These are phyloP conservation scores for Epithemia pelagica DNA, from an alignment of 108 stramenopile genomes.

Conservation along the genomic window DNA sequence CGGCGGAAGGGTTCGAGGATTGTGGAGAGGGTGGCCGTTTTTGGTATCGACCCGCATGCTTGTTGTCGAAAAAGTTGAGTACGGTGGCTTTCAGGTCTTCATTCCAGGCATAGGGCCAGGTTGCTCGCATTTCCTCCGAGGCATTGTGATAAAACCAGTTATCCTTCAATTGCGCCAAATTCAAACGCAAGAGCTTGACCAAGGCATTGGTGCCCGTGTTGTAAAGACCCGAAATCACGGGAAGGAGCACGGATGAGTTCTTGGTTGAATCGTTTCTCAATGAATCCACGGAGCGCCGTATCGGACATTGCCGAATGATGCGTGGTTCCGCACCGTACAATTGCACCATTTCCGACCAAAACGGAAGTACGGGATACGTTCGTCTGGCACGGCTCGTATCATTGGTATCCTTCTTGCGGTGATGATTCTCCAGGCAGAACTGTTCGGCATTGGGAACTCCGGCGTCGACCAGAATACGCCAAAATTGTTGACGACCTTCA, in stretches of 20 bases:
- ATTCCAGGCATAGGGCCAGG: neutral
- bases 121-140: neutral
- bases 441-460: no score
- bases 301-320: conserved; percentile 51
- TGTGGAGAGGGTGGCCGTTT: neutral
- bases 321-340: conserved; percentile 37
- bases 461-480: no score
- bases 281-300: conserved; percentile 29
- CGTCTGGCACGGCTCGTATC: no score
- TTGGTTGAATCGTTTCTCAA: conserved; percentile 1
- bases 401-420: no score
- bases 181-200: conserved; percentile 14
- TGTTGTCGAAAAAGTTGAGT: neutral
- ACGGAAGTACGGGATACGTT: conserved; percentile 28
- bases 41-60: no score
- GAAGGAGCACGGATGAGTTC: neutral
- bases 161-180: neutral
- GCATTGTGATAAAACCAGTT: neutral
- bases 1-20: neutral
- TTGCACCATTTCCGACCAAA: conserved; percentile 30
- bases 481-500: no score
- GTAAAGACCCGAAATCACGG: conserved; percentile 47
- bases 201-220: conserved; percentile 67
- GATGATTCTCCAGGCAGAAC: no score
- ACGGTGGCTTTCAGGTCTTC: neutral